Base-by-base conservation (phyloP, 2,329 filamentous ascomycete species). In the Microcyclosporella mali region DNA sequence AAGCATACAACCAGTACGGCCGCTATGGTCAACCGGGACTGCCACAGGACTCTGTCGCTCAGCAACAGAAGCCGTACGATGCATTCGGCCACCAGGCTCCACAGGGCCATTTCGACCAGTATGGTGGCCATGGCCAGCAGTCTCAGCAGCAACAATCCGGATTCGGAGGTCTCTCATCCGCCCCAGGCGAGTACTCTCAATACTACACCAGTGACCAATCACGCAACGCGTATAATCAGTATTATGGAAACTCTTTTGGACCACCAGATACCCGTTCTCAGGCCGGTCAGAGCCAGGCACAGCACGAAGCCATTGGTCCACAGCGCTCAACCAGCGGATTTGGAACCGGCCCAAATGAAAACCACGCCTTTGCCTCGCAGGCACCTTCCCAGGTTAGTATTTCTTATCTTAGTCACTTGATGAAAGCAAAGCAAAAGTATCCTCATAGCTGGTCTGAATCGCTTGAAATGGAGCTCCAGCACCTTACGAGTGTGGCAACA, bases 161-260 rank as follows among this genome's bases (percentile, higher is more conserved):
- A 49, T 78, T 75, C 56, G 82, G 75, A 37, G 77, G 77, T 25
- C 84, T 84, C 66, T 86, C 81, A 56, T 85, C 85, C 40, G 84
- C 82, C 15, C 82, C 83, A 11, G 79, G 74, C 63, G 88, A 94
- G 53, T 94, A 87, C 66, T 84, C 85, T 15, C 82, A 84, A 4
- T 95, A 94, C 70, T 94, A 94, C 65, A 86, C 84, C 28, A 87
- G 82, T 51, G 74, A 88, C 51, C 80, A 79, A 54, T 79, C 79
- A 53, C 83, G 86, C 52, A 82, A 82, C 60, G 76, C 81, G 1
- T 94, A 92, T 70, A 70, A 74, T 47, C 81, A 81, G 62, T 84
- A 73, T 57, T 81, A 92, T 59, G 70, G 66, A 33, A 60, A 58
- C 41, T 56, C 65, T 29, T 82, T 81, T 55, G 70, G 70, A 41